Evolutionary conservation across 2,329 filamentous ascomycete species (phyloP), one percentile per base, ranked within the genome.

Genomic region (Ceratocystis cubensis): DNA sequence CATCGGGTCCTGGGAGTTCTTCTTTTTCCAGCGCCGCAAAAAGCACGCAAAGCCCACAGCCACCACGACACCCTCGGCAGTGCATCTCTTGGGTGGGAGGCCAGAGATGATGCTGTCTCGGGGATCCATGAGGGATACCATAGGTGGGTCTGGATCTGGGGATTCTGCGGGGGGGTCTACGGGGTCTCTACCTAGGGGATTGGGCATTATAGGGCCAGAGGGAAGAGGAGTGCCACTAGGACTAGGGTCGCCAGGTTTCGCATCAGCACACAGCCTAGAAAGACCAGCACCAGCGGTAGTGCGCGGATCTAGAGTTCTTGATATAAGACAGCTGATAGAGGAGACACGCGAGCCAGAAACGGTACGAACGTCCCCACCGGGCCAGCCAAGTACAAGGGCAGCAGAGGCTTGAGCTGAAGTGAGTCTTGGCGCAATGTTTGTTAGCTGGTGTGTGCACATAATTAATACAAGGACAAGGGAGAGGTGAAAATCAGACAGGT

Each of bases 21-120:
- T 59, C 4, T 59, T 59, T 22, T 59, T 59, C 56, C 56, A 59
- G 30, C 56, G 56, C 15, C 56, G 56, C 30, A 59, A 59, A 13
- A 59, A 37, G 56, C 25, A 30, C 3, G 4, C 25, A 5, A 59
- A 59, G 28, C 56, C 28, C 15, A 37, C 33, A 30, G 56, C 17
- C 28, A 37, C 56, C 15, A 37, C 30, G 25, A 59, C 56, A 10
- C 56, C 56, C 7, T 59, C 56, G 6, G 8, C 56, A n/a, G 25
- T 59, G 13, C 28, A 59, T 2, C 56, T 59, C 1, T 30, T 59
- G 5, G 5, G 28, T 15, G 56, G 17, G 13, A 30, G 56, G 5
- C 56, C 28, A 10, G 56, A 15, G 56, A 59, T 30, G 15, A 30
- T n/a, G 25, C 5, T 37, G 17, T 37, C 56, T 33, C 25, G 28